These are phyloP conservation scores for Paraphoma chrysanthemicola DNA, from an alignment of 2,329 filamentous ascomycete species.

Conservation along the genomic window DNA sequence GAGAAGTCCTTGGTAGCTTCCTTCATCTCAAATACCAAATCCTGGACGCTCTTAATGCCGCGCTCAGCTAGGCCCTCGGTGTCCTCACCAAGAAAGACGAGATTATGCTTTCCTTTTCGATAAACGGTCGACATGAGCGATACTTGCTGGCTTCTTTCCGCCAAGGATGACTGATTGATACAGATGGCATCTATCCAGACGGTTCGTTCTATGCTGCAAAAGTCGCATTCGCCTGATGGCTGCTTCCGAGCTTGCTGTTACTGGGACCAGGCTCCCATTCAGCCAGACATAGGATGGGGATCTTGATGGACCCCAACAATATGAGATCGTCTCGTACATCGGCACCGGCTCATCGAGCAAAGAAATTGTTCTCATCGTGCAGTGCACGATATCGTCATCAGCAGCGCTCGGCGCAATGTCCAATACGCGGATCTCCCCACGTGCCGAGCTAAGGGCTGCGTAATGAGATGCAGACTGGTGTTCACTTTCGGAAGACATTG, in stretches of 20 bases:
- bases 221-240: conserved; percentile 2
- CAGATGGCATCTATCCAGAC: conserved; percentile 5
- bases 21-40: not conserved
- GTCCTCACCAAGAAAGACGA: conserved; percentile 3
- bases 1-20: not conserved
- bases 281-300: not conserved
- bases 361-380: not conserved
- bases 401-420: not conserved
- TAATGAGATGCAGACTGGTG: too few relatives aligned
- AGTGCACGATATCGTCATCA: not conserved
- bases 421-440: not conserved
- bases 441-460: not conserved
- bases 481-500: too few relatives aligned
- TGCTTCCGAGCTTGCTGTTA: not conserved
- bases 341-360: not conserved
- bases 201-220: not conserved
- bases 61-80: not conserved
- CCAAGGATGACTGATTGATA: not conserved
- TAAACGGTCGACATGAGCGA: not conserved
- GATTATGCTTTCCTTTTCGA: not conserved
- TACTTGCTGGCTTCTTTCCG: conserved; percentile 1
- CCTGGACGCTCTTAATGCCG: not conserved
- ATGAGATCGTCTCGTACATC: conserved; percentile 1
- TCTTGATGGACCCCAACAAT: conserved; percentile 1
- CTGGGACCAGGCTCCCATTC: not conserved